phyloP scores from a whole-genome alignment of 371 early-diverging fungal species.

The Mycotypha africana region DNA sequence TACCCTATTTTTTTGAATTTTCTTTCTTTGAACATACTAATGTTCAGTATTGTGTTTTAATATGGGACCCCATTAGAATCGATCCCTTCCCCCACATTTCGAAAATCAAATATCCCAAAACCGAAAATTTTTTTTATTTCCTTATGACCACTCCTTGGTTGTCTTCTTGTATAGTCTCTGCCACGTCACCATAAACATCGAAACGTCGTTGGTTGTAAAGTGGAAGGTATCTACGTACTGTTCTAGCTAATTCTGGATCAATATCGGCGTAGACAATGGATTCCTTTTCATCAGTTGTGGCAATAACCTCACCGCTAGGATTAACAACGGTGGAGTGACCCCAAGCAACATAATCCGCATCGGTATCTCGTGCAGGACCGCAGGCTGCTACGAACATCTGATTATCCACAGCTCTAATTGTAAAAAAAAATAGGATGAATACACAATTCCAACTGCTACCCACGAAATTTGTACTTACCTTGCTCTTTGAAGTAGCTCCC shows the following conservation, averaged over 20 bases:
- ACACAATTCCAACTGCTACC: too few relatives aligned
- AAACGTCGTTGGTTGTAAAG: slow-evolving; percentile 78
- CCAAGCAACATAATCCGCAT: slow-evolving; percentile 84
- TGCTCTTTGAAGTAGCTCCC: slow-evolving; percentile 90
- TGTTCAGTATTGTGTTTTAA: too few relatives aligned
- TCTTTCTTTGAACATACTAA: too few relatives aligned
- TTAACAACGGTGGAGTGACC: slow-evolving; percentile 92
- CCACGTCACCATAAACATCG: slow-evolving; percentile 75
- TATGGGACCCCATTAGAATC: too few relatives aligned
- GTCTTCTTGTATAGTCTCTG: slow-evolving; percentile 21
- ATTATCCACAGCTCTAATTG: slow-evolving; percentile 56
- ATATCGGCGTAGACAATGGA: slow-evolving; percentile 83
- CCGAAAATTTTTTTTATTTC: neutral
- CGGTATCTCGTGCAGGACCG: slow-evolving; percentile 85
- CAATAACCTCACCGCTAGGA: slow-evolving; percentile 70
- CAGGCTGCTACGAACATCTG: slow-evolving; percentile 88
- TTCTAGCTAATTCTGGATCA: slow-evolving; percentile 56
- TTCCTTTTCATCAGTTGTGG: slow-evolving; percentile 72
- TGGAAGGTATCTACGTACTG: slow-evolving; percentile 69
- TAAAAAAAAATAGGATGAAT: neutral
- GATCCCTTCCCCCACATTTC: neutral
- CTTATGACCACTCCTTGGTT: slow-evolving; percentile 25
- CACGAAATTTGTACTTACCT: slow-evolving; percentile 57
- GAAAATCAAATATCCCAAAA: neutral
- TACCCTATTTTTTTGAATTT: neutral